Conservation (phyloP, 2,329 filamentous ascomycete species). For the Daldinia eschscholtzii region DNA sequence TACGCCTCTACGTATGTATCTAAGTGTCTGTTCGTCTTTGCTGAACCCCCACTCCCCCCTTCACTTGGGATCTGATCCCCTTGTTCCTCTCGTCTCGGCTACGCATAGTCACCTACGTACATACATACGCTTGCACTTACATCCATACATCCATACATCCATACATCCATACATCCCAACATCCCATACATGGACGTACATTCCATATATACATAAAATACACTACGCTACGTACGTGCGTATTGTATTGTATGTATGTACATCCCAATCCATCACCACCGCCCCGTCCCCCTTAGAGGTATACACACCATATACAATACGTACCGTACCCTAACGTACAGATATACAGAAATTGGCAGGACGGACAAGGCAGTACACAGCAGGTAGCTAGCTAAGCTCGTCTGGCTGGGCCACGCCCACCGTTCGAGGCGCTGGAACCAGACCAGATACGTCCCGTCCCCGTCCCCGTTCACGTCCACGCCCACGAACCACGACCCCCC, state of each 20-base stretch:
- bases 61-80: conserved; percentile 41
- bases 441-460: conserved; percentile 37
- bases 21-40: conserved; percentile 27
- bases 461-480: conserved; percentile 40
- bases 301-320: not conserved
- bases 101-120: conserved; percentile 42
- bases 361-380: conserved; percentile 1
- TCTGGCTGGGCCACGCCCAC: conserved; percentile 33
- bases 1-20: conserved; percentile 13
- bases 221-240: conserved; percentile 17
- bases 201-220: conserved; percentile 16
- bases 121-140: conserved; percentile 26
- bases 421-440: conserved; percentile 43
- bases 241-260: conserved; percentile 2
- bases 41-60: conserved; percentile 38
- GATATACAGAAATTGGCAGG: conserved; percentile 17
- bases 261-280: not conserved
- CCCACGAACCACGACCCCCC: conserved; percentile 41
- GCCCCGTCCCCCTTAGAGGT: not conserved
- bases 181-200: conserved; percentile 17
- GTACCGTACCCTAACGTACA: conserved; percentile 8
- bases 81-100: conserved; percentile 43
- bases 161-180: conserved; percentile 17
- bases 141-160: conserved; percentile 24
- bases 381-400: conserved; percentile 23